Percentiles rank a stretch among this genome's conserved stretches.
Conservation (phyloP, 2,329 filamentous ascomycete genomes). For the Colletotrichum falcatum region DNA sequence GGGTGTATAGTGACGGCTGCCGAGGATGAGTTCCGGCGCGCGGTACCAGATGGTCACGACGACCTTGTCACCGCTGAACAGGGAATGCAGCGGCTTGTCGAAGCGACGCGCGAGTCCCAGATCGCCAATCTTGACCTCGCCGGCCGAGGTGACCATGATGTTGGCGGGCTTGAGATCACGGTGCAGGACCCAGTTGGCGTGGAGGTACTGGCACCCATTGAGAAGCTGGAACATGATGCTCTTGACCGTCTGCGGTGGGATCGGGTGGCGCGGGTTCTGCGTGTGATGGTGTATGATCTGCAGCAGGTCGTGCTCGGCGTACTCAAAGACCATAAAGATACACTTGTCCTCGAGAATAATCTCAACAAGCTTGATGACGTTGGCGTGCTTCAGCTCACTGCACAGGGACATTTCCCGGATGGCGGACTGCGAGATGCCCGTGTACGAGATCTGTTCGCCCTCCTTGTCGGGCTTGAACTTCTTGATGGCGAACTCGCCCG, state of each 20-base stretch:
- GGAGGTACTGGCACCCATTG: slow-evolving; percentile 93
- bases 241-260: slow-evolving; percentile 88
- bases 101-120: slow-evolving; percentile 92
- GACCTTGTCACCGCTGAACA: slow-evolving; percentile 96
- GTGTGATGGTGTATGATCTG: slow-evolving; percentile 99
- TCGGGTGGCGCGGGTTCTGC: slow-evolving; percentile 86
- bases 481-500: slow-evolving; percentile 96
- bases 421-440: slow-evolving; percentile 96
- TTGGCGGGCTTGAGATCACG: slow-evolving; percentile 98
- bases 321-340: slow-evolving; percentile 99
- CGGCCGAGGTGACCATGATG: slow-evolving; percentile 94
- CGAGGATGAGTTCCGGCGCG: slow-evolving; percentile 91
- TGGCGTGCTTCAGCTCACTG: slow-evolving; percentile 88
- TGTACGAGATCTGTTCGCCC: slow-evolving; percentile 93
- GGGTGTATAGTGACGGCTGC: slow-evolving; percentile 94
- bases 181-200: slow-evolving; percentile 97
- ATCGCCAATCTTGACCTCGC: slow-evolving; percentile 95
- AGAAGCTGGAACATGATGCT: slow-evolving; percentile 96
- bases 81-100: slow-evolving; percentile 89
- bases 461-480: slow-evolving; percentile 99
- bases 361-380: slow-evolving; percentile 91
- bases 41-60: slow-evolving; percentile 99
- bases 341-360: slow-evolving; percentile 99
- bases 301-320: slow-evolving; percentile 95
- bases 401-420: slow-evolving; percentile 98